A percentile compares a stretch with the other conserved stretches of the same genome.
Conservation (phyloP, 192 early-diverging fungal genomes). For the Paraglomus brasilianum region DNA sequence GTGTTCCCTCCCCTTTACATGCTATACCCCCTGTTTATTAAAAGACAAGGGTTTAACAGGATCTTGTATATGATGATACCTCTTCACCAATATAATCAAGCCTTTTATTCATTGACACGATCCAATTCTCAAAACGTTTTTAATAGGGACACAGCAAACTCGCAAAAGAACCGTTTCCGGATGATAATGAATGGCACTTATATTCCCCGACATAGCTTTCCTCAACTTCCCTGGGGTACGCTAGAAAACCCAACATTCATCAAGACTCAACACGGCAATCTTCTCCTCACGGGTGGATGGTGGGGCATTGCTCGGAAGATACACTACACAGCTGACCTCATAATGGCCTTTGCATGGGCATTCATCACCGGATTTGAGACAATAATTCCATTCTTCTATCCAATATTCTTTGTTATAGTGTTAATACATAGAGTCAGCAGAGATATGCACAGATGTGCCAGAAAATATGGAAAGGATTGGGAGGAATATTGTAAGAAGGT, state of each 20-base stretch:
- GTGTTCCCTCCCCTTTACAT: too few relatives aligned
- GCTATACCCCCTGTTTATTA: too few relatives aligned
- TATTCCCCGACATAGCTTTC: slow-evolving; percentile 43
- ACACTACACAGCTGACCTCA: slow-evolving; percentile 85
- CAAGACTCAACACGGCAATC: slow-evolving; percentile 60
- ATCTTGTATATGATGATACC: too few relatives aligned
- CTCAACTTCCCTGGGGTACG: slow-evolving; percentile 49
- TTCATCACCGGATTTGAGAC: slow-evolving; percentile 76
- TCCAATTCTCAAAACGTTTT: neutral
- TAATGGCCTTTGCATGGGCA: slow-evolving; percentile 82
- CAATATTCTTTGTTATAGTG: slow-evolving; percentile 80
- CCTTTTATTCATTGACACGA: too few relatives aligned
- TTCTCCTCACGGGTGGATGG: slow-evolving; percentile 64
- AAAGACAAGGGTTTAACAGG: too few relatives aligned
- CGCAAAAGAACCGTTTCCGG: slow-evolving; percentile 52
- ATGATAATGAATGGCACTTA: slow-evolving; percentile 48
- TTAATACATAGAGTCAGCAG: slow-evolving; percentile 80
- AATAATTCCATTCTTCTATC: slow-evolving; percentile 85
- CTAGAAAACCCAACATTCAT: slow-evolving; percentile 64
- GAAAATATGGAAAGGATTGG: slow-evolving; percentile 92
- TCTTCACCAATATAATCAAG: too few relatives aligned
- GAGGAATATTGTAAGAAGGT: slow-evolving; percentile 72
- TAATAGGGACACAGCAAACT: slow-evolving; percentile 50
- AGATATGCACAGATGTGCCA: slow-evolving; percentile 82
- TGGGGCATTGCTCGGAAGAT: slow-evolving; percentile 71